These are phyloP conservation scores for Pseudogymnoascus sp. DNA, from an alignment of 2,329 filamentous ascomycete species.

Conservation along the genomic window DNA sequence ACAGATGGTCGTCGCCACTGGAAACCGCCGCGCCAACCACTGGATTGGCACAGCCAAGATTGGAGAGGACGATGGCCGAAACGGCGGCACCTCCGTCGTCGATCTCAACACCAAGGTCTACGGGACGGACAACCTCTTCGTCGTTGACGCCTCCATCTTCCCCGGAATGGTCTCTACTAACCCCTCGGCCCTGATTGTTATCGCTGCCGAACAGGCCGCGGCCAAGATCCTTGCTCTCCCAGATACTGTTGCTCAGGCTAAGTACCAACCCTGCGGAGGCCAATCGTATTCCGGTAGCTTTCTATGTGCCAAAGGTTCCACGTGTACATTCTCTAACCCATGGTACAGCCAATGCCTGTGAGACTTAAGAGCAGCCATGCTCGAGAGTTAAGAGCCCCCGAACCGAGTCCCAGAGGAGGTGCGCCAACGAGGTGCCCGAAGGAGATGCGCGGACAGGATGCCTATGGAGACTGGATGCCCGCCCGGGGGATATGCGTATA, in stretches of 20 bases:
- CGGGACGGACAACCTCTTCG: slow-evolving; percentile 60
- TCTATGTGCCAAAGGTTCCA: background rate
- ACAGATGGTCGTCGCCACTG: slow-evolving; percentile 22
- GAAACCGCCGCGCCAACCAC: slow-evolving; percentile 38
- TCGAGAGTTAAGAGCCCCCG: background rate
- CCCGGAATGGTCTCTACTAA: slow-evolving; percentile 63
- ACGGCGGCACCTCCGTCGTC: slow-evolving; percentile 50
- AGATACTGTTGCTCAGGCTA: background rate
- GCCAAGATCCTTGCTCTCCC: slow-evolving; percentile 40
- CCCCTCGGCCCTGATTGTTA: slow-evolving; percentile 57
- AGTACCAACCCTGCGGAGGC: slow-evolving; percentile 5
- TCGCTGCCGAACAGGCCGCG: slow-evolving; percentile 54
- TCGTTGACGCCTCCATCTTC: slow-evolving; percentile 62
- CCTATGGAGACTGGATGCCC: background rate
- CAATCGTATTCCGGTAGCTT: background rate
- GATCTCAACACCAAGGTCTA: slow-evolving; percentile 57
- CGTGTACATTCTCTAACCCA: slow-evolving; percentile 1
- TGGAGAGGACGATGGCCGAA: slow-evolving; percentile 47
- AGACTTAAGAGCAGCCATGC: background rate
- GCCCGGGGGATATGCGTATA: background rate
- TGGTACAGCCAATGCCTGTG: slow-evolving; percentile 10
- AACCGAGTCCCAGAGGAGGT: background rate
- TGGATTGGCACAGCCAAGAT: slow-evolving; percentile 55
- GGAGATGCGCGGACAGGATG: background rate
- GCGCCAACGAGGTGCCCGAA: too few species aligned